Evolutionary conservation across 108 stramenopile species (phyloP), one percentile per base, ranked within the genome.

Genomic region (Thalassiosira profunda): DNA sequence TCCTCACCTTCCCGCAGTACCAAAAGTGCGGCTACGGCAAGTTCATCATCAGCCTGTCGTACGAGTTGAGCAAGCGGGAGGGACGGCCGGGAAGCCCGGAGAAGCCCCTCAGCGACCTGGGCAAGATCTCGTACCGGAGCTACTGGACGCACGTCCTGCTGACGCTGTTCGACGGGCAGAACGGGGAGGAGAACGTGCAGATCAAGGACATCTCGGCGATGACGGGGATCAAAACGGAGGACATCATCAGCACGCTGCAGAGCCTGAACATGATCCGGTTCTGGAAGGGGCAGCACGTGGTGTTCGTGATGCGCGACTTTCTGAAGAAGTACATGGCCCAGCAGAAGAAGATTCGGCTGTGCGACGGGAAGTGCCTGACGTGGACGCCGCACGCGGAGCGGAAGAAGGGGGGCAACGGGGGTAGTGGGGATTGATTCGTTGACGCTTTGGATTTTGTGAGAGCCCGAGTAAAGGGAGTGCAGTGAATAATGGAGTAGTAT

Each of bases 281-380:
- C 60, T 98, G 97, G 97, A 99, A 98, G 80, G 99, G 99, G 2
- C 99, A 98, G 84, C 97, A 98, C 81, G 97, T 98, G 10, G 84
- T 97, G 12, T 88, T 88, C 67, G 93, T 94, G 60, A 86, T 89
- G 49, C 90, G 90, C 67, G 77, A 82, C 25, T 79, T 74, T 18
- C 76, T 96, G 49, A 66, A 83, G 25, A 76, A 89, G 43, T 96
- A 92, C 64, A 82, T 80, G 75, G 80, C 81, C 29, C 79, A 89
- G 73, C 60, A 82, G 83, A 90, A 89, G 49, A 67, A 81, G 28
- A 74, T 88, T 46, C 79, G 87, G 7, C 51, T 91, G 43, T 94
- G 92, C 63, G 81, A 91, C 40, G 66, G 68, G 7, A 70, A 86
- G 58, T 84, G 53, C 74, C 70, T 94, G 51, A 44, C 65, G 21